Base-by-base conservation (phyloP, 495 filamentous ascomycete species). In the Tuber microsphaerosporum region DNA sequence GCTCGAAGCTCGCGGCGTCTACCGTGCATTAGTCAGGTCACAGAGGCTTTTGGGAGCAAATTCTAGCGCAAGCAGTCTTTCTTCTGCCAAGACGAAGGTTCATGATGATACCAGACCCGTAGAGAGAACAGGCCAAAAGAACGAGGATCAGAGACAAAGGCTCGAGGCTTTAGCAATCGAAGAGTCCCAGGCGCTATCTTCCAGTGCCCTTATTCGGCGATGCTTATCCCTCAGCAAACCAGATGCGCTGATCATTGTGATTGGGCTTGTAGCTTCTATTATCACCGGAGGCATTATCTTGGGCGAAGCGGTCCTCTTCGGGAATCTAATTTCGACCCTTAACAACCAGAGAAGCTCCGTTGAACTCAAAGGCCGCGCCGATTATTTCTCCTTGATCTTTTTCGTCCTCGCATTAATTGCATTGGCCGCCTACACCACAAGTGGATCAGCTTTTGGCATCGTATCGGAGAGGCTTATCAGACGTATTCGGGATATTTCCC, bases 341-440 rank as follows among this genome's bases (percentile, higher is more conserved):
- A 85, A 85, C 71, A 74, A 77, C 45, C 73, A 71, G 48, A 73
- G 74, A 31, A 71, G 71, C 26, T 19, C 51, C 9, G 26, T 70
- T 1, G 44, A 76, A 26, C 76, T 84, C 19, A 84, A 82, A n/a
- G 72, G 78, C 71, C 76, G 79, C 42, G 84, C 84, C 9, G 78
- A 86, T 41, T 85, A 88, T 75, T 89, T 86, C 74, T 86, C 85
- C 26, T 81, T 88, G 0, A 85, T 89, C 77, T 89, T 89, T 80
- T 88, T 89, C 69, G 80, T 87, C 12, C 82, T 90, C 8, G 84
- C 87, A 22, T 81, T 88, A 6, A 80, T 85, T 16, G 88, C 85
- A 70, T 79, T 89, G 16, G 81, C 85, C 10, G 84, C 86, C 1
- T 85, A 88, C 76, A 83, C 82, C 3, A 72, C 83, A 71, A 85